Conservation (phyloP, 495 filamentous ascomycete species). For the Xylaria intraflava region DNA sequence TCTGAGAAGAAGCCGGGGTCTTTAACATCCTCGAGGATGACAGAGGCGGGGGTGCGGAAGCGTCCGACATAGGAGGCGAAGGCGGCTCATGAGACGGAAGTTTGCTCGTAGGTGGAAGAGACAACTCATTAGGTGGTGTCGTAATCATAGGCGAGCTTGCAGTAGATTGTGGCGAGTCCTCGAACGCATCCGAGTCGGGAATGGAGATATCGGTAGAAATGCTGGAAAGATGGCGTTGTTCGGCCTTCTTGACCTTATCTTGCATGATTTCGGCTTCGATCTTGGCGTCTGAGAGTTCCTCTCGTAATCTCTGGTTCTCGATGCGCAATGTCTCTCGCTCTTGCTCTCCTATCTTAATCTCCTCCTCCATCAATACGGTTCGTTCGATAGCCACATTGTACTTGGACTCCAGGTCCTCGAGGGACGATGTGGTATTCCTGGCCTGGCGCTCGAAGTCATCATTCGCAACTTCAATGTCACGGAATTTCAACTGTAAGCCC, state of each 20-base stretch:
- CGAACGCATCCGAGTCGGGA: slow-evolving; percentile 48
- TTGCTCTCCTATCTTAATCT: slow-evolving; percentile 81
- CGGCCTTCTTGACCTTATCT: slow-evolving; percentile 72
- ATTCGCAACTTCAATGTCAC: slow-evolving; percentile 95
- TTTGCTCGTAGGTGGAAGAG: slow-evolving; percentile 38
- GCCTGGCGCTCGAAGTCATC: slow-evolving; percentile 97
- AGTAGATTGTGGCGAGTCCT: slow-evolving; percentile 54
- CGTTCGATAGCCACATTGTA: slow-evolving; percentile 92
- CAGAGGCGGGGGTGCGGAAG: slow-evolving; percentile 57
- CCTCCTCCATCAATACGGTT: slow-evolving; percentile 87
- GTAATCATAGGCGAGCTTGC: slow-evolving; percentile 67
- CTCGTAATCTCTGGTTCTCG: slow-evolving; percentile 76
- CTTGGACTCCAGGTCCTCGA: slow-evolving; percentile 95
- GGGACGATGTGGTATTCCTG: slow-evolving; percentile 83
- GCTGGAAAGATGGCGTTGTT: slow-evolving; percentile 44
- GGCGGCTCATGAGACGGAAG: slow-evolving; percentile 42
- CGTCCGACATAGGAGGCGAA: slow-evolving; percentile 66
- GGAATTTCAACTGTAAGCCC: slow-evolving; percentile 69
- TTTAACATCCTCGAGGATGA: slow-evolving; percentile 22
- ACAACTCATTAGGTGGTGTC: slow-evolving; percentile 63
- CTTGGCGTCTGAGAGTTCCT: slow-evolving; percentile 87
- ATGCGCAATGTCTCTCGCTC: slow-evolving; percentile 84
- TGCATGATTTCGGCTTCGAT: slow-evolving; percentile 91
- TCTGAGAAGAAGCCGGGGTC: slow-evolving; percentile 32
- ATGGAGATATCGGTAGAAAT: slow-evolving; percentile 48